Percentiles rank a stretch among this genome's conserved stretches.
phyloP scores from a whole-genome alignment of 1,284 basidiomycete genomes.

The Papiliotrema nemorosa region DNA sequence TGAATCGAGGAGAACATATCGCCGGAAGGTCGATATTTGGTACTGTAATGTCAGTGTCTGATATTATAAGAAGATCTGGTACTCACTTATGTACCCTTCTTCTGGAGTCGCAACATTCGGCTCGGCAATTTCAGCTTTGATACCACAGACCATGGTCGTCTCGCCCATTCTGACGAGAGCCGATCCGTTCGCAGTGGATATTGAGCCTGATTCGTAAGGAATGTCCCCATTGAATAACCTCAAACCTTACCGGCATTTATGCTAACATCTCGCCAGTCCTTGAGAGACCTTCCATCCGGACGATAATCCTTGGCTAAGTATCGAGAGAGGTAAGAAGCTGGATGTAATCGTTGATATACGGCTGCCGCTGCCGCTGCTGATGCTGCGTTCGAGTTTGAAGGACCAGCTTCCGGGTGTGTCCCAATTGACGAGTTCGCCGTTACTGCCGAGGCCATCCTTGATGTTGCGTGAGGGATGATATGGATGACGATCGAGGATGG shows the following conservation, averaged over 20 bases:
- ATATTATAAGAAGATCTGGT: background rate
- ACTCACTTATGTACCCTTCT: conserved; percentile 75
- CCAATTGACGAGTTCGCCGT: too few relatives aligned
- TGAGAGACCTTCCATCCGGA: conserved; percentile 67
- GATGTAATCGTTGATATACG: conserved; percentile 77
- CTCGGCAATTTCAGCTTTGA: conserved; percentile 90
- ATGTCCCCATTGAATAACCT: background rate
- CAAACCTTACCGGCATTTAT: conserved; percentile 65
- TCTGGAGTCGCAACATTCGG: conserved; percentile 71
- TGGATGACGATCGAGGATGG: too few relatives aligned
- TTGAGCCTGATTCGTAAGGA: conserved; percentile 64
- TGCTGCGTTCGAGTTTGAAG: too few relatives aligned
- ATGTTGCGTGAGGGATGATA: too few relatives aligned
- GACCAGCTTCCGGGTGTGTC: too few relatives aligned
- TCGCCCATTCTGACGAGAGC: conserved; percentile 83
- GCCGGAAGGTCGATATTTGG: conserved; percentile 89
- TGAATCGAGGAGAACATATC: conserved; percentile 87
- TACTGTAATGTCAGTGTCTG: conserved; percentile 50
- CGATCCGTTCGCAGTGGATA: conserved; percentile 85
- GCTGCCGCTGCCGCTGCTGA: conserved; percentile 51
- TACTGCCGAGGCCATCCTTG: too few relatives aligned
- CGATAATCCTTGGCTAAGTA: conserved; percentile 68
- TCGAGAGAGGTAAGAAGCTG: conserved; percentile 70
- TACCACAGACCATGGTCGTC: conserved; percentile 86
- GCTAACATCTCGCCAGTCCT: conserved; percentile 64